Base-by-base conservation (phyloP, 148 eudicot species). In the Amaranthus cruentus region DNA sequence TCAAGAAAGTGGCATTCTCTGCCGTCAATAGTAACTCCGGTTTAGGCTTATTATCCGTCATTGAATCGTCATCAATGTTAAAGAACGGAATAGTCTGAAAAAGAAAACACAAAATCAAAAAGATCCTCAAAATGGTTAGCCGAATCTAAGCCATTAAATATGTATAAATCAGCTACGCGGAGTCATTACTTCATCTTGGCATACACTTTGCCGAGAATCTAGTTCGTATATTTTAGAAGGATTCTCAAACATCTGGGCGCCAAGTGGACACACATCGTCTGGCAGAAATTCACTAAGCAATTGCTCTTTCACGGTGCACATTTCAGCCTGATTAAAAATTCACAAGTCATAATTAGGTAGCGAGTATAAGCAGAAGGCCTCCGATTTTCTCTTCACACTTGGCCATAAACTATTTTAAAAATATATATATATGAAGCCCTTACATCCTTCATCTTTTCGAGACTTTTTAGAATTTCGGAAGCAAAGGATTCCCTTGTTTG, bases 241-340 rank as follows among this genome's bases (percentile, higher is more conserved):
- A 65, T 62, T 57, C 62, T 87, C 88, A 77, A 89, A 82, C 43
- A 78, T 75, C 38, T 84, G 87, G 52, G 90, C 84, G 46, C 87
- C 96, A 9, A 85, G 70, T 73, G 91, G 87, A 71, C 90, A 85
- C 79, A 86, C 89, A 73, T 86, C 94, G 77, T 95, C 97, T 72
- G 99, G 97, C 72, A 82, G 74, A 78, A 91, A 95, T 70, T 90
- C 87, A 54, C 84, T 84, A 3, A 91, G 90, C 80, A 95, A 81
- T 69, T 95, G 90, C 75, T 91, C 87, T 83, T 78, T 86, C 65
- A 86, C 76, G 9, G 72, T 75, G 73, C 78, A 78, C 52, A 77
- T 75, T 84, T 95, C 91, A 79, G 79, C 83, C 93, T 88, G 85
- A 77, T 83, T 51, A 80, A 66, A 75, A 47, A 76, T 59, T 18